Evolutionary conservation across 176 grass and related monocot species (phyloP).

Genomic region (Cocos nucifera): DNA sequence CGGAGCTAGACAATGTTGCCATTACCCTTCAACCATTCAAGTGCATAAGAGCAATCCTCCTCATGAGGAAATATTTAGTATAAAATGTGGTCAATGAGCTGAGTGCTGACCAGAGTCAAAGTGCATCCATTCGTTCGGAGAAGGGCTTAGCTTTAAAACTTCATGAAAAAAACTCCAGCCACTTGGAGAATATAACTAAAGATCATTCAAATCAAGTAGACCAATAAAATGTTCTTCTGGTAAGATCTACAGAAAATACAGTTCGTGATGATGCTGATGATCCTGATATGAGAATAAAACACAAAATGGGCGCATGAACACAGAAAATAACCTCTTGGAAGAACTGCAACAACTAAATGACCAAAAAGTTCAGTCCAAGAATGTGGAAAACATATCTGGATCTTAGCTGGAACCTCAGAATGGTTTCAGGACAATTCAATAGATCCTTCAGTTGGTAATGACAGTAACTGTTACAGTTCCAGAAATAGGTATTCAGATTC

Average conservation of each 20-base stretch:
- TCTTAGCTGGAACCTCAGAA: constrained; percentile 19
- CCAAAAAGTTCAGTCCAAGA: too few relatives aligned
- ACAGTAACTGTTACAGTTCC: constrained; percentile 18
- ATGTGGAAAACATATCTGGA: constrained; percentile 1
- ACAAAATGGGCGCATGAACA: background rate
- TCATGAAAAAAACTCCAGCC: background rate
- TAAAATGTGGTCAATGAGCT: too few relatives aligned
- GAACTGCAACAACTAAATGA: background rate
- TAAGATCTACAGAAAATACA: too few relatives aligned
- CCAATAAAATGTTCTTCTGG: background rate
- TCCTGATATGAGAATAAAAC: too few relatives aligned
- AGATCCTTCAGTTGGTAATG: constrained; percentile 12
- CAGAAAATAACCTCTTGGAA: constrained; percentile 7
- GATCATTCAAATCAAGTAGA: constrained; percentile 3
- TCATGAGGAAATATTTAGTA: too few relatives aligned
- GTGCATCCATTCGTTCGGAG: too few relatives aligned
- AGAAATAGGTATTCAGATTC: constrained; percentile 1
- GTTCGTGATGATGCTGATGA: background rate
- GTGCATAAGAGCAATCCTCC: too few relatives aligned
- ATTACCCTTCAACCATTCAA: too few relatives aligned
- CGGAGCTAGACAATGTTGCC: too few relatives aligned
- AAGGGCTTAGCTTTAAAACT: background rate
- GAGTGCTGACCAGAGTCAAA: too few relatives aligned
- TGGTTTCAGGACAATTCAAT: constrained; percentile 10
- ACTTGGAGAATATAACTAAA: background rate